Conservation (phyloP, 371 early-diverging fungal genomes). For the Entomophthora muscae region DNA sequence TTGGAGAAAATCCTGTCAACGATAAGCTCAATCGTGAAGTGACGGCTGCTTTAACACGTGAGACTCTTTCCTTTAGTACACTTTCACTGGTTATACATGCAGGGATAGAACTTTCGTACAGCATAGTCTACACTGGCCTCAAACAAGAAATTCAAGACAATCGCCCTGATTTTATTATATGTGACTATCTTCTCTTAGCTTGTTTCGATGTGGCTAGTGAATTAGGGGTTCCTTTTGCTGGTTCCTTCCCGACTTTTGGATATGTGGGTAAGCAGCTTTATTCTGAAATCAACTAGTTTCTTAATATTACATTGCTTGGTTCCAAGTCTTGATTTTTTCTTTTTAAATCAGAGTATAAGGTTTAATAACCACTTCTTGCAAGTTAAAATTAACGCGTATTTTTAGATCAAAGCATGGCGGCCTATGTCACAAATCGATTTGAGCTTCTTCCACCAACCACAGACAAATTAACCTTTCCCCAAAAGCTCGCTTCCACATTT, state of each 20-base stretch:
- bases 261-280: conserved; percentile 10
- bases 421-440: conserved; percentile 7
- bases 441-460: conserved; percentile 4
- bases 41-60: background rate
- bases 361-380: too few species aligned
- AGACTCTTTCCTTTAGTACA: conserved; percentile 1
- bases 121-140: conserved; percentile 2
- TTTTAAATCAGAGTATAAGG: too few species aligned
- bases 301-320: background rate
- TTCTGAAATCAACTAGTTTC: background rate
- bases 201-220: conserved; percentile 8
- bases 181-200: conserved; percentile 7
- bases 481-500: background rate
- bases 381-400: too few species aligned
- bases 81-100: conserved; percentile 1
- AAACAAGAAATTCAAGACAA: background rate
- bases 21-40: conserved; percentile 1
- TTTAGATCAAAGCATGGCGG: conserved; percentile 4
- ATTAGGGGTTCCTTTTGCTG: background rate
- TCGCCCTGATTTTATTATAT: conserved; percentile 5
- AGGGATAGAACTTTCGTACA: background rate
- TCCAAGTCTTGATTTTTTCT: background rate
- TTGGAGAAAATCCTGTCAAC: conserved; percentile 4
- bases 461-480: background rate
- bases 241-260: conserved; percentile 2